These are phyloP conservation scores for Phanerodontia chrysosporium DNA, from an alignment of 768 basidiomycete species.

Conservation along the genomic window DNA sequence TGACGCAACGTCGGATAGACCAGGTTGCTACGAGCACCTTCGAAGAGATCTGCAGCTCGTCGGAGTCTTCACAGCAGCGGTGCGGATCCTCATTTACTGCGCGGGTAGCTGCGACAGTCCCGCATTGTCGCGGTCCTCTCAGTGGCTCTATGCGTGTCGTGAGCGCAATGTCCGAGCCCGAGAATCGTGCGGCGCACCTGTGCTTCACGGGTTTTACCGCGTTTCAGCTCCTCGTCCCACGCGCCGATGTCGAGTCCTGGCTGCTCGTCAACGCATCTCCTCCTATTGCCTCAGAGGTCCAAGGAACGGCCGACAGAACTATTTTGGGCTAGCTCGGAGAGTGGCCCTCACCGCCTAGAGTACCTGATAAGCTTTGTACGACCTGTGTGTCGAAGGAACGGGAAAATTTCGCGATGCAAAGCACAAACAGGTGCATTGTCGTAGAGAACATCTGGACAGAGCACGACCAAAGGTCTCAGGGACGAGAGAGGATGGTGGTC, in stretches of 20 bases:
- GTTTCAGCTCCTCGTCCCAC: not conserved
- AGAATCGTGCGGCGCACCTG: not conserved
- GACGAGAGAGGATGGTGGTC: constrained; percentile 3
- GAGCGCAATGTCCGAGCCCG: not conserved
- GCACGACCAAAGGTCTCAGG: no score
- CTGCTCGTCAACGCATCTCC: not conserved
- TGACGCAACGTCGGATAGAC: no score
- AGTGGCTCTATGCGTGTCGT: not conserved
- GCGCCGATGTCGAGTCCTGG: not conserved
- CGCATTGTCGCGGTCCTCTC: no score
- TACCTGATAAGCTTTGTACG: not conserved
- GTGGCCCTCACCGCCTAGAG: not conserved
- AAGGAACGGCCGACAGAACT: not conserved
- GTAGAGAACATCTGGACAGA: no score
- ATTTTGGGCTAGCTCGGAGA: not conserved
- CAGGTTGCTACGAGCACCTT: not conserved
- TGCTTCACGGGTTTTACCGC: not conserved
- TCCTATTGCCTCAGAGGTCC: not conserved
- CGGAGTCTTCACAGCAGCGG: no score
- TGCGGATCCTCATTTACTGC: no score
- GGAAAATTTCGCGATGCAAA: not conserved
- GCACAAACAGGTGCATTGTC: not conserved
- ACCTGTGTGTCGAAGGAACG: not conserved
- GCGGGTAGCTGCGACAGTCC: no score
- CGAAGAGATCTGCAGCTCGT: not conserved